Base-by-base conservation (phyloP, 1,139 yeast species). In the Blastobotrys raffinosifermentans region DNA sequence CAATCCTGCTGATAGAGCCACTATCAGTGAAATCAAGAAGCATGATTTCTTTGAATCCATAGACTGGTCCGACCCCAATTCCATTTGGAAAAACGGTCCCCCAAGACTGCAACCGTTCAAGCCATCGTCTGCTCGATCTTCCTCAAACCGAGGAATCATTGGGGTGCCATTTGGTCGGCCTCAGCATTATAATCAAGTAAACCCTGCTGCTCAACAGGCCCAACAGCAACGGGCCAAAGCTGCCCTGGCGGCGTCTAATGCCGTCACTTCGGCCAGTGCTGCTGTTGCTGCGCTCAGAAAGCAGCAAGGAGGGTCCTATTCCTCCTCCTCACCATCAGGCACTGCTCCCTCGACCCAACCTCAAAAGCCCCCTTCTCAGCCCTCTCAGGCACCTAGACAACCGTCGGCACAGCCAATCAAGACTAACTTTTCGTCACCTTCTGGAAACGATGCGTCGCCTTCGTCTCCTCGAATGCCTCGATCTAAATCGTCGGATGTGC, bases 91-190 rank as follows among this genome's bases (percentile, higher is more conserved):
- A 22, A 59, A 62, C 0, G 66, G 69, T 2, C 85, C 87, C 2
- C 98, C 98, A 1, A 80, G 75, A 49, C 61, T 87, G 27, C 77
- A 80, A 10, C 95, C 96, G 0, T 86, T 79, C 56, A 74, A 74
- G 34, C 63, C 79, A 11, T 46, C 50, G 3, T 47, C 58, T 20
- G 10, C 43, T 11, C 10, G 37, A 23, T 10, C 42, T 14, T 13
- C 34, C 25, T 14, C 35, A 22, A n/a, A n/a, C n/a, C n/a, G n/a
- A n/a, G 16, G 34, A 21, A 29, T 34, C 29, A 2, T 38, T 31
- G 31, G 36, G 23, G 22, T 31, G 13, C 37, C 29, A 21, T 31
- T 35, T 15, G 29, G 35, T 25, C 31, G 32, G 22, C 34, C 27
- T 27, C 35, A 34, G 14, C 31, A 40, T 14, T 26, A 30, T 6